A percentile compares a stretch with the other conserved stretches of the same genome.
These are phyloP conservation scores for Penicillium lagena DNA, from an alignment of 495 filamentous ascomycete species.

Conservation along the genomic window DNA sequence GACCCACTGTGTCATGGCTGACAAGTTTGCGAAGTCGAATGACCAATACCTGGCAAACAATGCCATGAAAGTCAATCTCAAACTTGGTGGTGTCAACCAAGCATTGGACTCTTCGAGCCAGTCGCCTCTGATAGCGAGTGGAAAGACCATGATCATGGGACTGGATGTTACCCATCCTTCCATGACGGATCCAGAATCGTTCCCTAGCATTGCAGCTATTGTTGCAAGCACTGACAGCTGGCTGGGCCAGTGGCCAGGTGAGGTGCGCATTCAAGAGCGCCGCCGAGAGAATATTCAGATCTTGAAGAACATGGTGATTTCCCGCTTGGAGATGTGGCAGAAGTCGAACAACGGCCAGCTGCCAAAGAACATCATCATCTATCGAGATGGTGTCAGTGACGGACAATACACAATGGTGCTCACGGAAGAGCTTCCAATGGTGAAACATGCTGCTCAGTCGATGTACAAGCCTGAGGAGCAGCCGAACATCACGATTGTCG, in stretches of 20 bases:
- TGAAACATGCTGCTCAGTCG: constrained; percentile 49
- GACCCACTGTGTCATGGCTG: constrained; percentile 49
- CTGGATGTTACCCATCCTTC: constrained; percentile 86
- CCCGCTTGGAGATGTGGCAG: constrained; percentile 53
- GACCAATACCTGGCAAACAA: constrained; percentile 64
- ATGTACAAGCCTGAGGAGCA: constrained; percentile 31
- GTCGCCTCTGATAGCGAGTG: constrained; percentile 44
- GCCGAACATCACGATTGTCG: constrained; percentile 38
- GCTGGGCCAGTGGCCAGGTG: constrained; percentile 64
- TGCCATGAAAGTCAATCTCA: constrained; percentile 73
- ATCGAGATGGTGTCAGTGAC: constrained; percentile 83
- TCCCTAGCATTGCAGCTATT: constrained; percentile 67
- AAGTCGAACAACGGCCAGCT: constrained; percentile 34
- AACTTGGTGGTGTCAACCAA: constrained; percentile 73
- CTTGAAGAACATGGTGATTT: constrained; percentile 46
- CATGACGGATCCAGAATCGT: constrained; percentile 44
- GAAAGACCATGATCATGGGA: constrained; percentile 72
- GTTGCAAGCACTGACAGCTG: constrained; percentile 60
- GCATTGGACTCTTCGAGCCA: constrained; percentile 30
- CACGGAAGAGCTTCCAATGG: constrained; percentile 38
- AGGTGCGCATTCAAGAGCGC: constrained; percentile 49
- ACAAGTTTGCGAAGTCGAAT: constrained; percentile 15
- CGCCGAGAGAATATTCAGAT: constrained; percentile 53
- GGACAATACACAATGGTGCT: constrained; percentile 60
- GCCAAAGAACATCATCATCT: constrained; percentile 71